Base-by-base conservation (phyloP, 257 asterid genomes). In the Salvia splendens region DNA sequence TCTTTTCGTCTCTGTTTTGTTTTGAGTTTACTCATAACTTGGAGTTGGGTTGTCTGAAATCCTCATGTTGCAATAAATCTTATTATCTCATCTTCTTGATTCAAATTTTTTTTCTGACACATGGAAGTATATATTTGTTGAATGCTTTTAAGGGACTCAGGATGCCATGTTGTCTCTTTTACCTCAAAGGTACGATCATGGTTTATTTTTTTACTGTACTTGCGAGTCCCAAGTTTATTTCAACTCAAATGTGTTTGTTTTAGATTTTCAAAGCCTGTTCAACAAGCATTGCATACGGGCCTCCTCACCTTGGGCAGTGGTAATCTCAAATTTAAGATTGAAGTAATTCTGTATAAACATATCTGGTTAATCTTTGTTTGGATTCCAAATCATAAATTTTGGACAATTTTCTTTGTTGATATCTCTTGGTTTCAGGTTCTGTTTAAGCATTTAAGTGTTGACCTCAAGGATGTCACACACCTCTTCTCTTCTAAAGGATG, bases 291-390 rank as follows among this genome's bases (percentile, higher is more conserved):
- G 99, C 95, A 33, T 94, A 94, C 84, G 96, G 80, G 75, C 99
- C 99, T 42, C 99, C 99, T 50, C 88, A 94, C 99, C 99, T 4
- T 91, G 99, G 99, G 91, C 99, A 64, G 91, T 94, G 96, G 99
- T 96, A 94, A 94, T 82, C 95, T 94, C 63, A 94, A 88, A 80
- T 94, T 94, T 77, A 96, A 91, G 77, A 94, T 94, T 49, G 99
- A 94, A 98, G 99, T 94, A 79, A 70, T 17, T 30, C 60, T n/a
- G n/a, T n/a, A n/a, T n/a, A n/a, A n/a, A n/a, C n/a, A n/a, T n/a
- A n/a, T n/a, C n/a, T 65, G 4, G 15, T 51, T 55, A 17, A 16
- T 9, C 43, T 36, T 57, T 70, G 24, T 5, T 11, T 0, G 58
- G 14, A 46, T n/a, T 11, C 2, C 24, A 40, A 7, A 68, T n/a